phyloP scores from a whole-genome alignment of 495 filamentous ascomycete genomes.

The Amorphotheca resinae region DNA sequence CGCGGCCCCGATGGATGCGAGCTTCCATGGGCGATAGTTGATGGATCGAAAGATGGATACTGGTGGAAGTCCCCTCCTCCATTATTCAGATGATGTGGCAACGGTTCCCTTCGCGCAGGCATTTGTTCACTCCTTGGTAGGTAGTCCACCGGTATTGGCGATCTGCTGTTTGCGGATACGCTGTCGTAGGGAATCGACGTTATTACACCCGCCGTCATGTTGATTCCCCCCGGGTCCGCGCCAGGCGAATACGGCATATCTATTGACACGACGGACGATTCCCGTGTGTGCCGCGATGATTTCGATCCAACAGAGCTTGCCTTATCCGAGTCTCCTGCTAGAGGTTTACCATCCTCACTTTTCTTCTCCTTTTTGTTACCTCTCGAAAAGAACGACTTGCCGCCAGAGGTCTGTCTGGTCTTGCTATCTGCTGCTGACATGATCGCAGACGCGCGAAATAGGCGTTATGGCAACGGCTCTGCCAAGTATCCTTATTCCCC shows the following conservation, averaged over 20 bases:
- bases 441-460: constrained; percentile 2
- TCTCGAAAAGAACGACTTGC: constrained; percentile 78
- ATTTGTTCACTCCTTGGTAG: constrained; percentile 58
- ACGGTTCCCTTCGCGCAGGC: constrained; percentile 51
- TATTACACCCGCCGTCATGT: constrained; percentile 73
- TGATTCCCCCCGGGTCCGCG: constrained; percentile 39
- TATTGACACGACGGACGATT: constrained; percentile 62
- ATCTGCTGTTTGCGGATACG: constrained; percentile 49
- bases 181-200: constrained; percentile 84
- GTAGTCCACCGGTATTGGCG: constrained; percentile 65
- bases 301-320: constrained; percentile 45
- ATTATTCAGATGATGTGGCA: constrained; percentile 73
- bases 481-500: constrained; percentile 3
- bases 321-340: constrained; percentile 34
- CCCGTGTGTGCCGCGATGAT: constrained; percentile 68
- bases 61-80: constrained; percentile 74
- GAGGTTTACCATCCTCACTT: constrained; percentile 38
- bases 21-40: constrained; percentile 30
- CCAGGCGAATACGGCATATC: constrained; percentile 43
- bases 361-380: constrained; percentile 57
- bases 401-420: constrained; percentile 67
- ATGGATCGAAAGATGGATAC: constrained; percentile 63
- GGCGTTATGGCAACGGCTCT: constrained; percentile 8
- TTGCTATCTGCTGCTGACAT: constrained; percentile 47
- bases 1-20: constrained; percentile 55